Evolutionary conservation across 805 yeast genomes (phyloP).

Genomic region (Monosporozyma siamensis): DNA sequence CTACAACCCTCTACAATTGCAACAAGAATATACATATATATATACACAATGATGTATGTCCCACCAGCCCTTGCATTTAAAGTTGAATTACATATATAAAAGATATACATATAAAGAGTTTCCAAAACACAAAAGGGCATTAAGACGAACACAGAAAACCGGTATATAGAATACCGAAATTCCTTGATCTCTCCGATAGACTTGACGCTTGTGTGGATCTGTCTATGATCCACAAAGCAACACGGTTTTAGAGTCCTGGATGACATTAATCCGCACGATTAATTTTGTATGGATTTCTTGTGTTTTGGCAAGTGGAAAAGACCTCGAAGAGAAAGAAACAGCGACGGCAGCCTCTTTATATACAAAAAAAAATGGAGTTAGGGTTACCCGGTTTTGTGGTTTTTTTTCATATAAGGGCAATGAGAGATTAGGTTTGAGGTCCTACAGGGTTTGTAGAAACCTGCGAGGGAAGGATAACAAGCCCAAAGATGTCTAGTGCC

Average conservation of each 20-base stretch:
- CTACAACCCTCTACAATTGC: background rate
- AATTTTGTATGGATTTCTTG: no score
- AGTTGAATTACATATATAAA: background rate
- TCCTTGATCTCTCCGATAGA: conserved; percentile 50
- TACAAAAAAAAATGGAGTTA: background rate
- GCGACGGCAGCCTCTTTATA: no score
- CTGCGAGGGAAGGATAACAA: background rate
- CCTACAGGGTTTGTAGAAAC: background rate
- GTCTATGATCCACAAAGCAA: conserved; percentile 44
- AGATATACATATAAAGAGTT: background rate
- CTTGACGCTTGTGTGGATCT: conserved; percentile 48
- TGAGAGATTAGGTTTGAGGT: no score
- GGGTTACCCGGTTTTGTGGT: background rate
- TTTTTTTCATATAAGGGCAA: no score
- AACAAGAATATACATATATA: background rate
- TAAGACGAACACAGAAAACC: conserved; percentile 46
- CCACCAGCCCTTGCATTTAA: conserved; percentile 56
- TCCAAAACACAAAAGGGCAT: conserved; percentile 42
- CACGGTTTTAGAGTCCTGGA: conserved; percentile 68
- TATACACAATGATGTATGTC: conserved; percentile 36
- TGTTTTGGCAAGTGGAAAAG: conserved; percentile 4
- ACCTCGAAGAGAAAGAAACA: no score
- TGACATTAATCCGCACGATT: conserved; percentile 55
- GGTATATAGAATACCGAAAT: background rate
- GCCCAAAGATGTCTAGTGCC: background rate